These are phyloP conservation scores for Aurifilum marmelostoma DNA, from an alignment of 2,329 filamentous ascomycete genomes.

Conservation along the genomic window DNA sequence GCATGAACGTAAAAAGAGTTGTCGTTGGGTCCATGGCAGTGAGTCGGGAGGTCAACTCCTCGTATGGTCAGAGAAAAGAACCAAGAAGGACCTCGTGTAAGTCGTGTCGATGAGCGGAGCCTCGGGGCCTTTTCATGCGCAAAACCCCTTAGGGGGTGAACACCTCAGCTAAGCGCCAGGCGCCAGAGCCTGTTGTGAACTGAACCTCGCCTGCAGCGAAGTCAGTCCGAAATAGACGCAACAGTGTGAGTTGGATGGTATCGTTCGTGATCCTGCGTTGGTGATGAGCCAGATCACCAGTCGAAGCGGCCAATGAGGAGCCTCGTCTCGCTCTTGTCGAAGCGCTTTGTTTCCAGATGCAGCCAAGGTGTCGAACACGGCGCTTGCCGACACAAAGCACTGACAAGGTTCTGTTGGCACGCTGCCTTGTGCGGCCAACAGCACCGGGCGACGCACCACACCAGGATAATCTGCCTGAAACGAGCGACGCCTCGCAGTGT, in stretches of 20 bases:
- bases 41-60: conserved; percentile 32
- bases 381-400: conserved; percentile 28
- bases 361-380: conserved; percentile 14
- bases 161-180: conserved; percentile 23
- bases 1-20: conserved; percentile 69
- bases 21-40: conserved; percentile 61
- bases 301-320: conserved; percentile 26
- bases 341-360: conserved; percentile 27
- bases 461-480: conserved; percentile 23
- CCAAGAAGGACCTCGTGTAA: neutral
- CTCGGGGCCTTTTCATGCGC: conserved; percentile 2
- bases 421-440: conserved; percentile 20
- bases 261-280: neutral
- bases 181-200: conserved; percentile 11
- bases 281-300: neutral
- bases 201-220: neutral
- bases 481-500: conserved; percentile 17
- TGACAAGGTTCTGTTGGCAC: conserved; percentile 16
- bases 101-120: conserved; percentile 2
- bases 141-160: neutral
- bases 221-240: conserved; percentile 23
- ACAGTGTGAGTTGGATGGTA: conserved; percentile 11
- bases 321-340: conserved; percentile 13
- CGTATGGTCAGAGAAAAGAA: conserved; percentile 10
- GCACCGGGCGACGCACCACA: conserved; percentile 15